Evolutionary conservation across 2,329 filamentous ascomycete species (phyloP).

Genomic region (Neoascochyta sp.): DNA sequence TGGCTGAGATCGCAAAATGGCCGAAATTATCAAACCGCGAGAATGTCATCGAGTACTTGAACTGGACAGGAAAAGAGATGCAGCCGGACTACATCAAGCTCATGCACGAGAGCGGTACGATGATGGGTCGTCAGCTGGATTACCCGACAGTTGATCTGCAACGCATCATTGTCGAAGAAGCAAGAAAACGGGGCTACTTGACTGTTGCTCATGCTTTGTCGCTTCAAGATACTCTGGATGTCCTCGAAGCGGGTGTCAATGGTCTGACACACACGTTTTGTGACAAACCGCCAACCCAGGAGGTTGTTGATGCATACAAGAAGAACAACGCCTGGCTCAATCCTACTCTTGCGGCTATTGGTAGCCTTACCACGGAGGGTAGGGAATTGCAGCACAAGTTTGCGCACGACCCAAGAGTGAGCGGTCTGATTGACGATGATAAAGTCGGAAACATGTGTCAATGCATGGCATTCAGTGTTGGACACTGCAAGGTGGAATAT

Average conservation of each 20-base stretch:
- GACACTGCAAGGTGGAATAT: constrained; percentile 36
- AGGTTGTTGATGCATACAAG: constrained; percentile 43
- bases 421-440: constrained; percentile 32
- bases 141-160: constrained; percentile 47
- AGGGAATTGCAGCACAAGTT: constrained; percentile 38
- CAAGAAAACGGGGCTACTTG: constrained; percentile 35
- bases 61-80: constrained; percentile 40
- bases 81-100: constrained; percentile 50
- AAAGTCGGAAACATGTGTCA: constrained; percentile 38
- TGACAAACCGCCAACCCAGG: constrained; percentile 39
- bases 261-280: constrained; percentile 45
- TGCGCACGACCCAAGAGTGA: constrained; percentile 40
- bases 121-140: constrained; percentile 36
- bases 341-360: constrained; percentile 42
- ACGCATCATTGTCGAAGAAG: constrained; percentile 42
- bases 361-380: constrained; percentile 42
- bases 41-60: constrained; percentile 44
- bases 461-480: constrained; percentile 40
- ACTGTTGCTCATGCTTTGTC: constrained; percentile 42
- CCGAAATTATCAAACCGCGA: constrained; percentile 44
- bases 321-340: constrained; percentile 43
- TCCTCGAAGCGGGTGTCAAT: constrained; percentile 42
- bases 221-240: constrained; percentile 42
- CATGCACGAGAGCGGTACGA: constrained; percentile 49
- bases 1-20: constrained; percentile 45